A percentile compares a stretch with the other conserved stretches of the same genome.
Evolutionary conservation across 2,329 filamentous ascomycete genomes (phyloP).

Genomic region (Aspergillus uvarum): DNA sequence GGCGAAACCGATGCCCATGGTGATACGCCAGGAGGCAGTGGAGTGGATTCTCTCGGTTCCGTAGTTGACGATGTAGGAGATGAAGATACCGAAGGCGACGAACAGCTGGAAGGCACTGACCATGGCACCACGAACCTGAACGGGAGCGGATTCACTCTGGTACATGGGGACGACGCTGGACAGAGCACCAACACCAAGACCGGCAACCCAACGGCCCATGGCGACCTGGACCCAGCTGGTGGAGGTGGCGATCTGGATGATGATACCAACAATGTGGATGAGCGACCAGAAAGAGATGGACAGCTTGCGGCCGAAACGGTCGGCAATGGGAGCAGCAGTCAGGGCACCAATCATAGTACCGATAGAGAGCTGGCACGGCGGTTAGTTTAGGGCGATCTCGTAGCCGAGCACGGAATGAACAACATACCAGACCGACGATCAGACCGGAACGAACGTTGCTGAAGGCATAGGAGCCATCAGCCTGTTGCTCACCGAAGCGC

Average conservation of each 20-base stretch:
- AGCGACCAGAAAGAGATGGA: conserved; percentile 48
- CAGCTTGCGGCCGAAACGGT: conserved; percentile 46
- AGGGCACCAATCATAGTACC: conserved; percentile 46
- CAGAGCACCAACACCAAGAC: conserved; percentile 49
- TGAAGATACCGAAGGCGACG: conserved; percentile 51
- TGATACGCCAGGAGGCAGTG: conserved; percentile 51
- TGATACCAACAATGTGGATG: conserved; percentile 47
- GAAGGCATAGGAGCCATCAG: conserved; percentile 39
- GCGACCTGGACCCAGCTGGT: conserved; percentile 47
- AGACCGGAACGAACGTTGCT: conserved; percentile 47
- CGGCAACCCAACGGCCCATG: conserved; percentile 48
- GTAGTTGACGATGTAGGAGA: conserved; percentile 51
- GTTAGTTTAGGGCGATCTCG: conserved; percentile 10
- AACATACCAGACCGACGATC: conserved; percentile 45
- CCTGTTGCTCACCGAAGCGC: conserved; percentile 40
- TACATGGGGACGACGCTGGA: conserved; percentile 51
- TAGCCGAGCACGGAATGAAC: not conserved
- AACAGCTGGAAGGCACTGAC: conserved; percentile 52
- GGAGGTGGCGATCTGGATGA: conserved; percentile 47
- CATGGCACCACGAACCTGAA: conserved; percentile 50
- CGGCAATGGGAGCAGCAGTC: conserved; percentile 46
- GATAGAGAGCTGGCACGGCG: conserved; percentile 41
- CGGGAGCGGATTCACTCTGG: conserved; percentile 48
- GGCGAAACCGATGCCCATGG: conserved; percentile 59
- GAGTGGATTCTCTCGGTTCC: conserved; percentile 43